phyloP scores from a whole-genome alignment of 2,329 filamentous ascomycete species.

The Penicillium sp. region DNA sequence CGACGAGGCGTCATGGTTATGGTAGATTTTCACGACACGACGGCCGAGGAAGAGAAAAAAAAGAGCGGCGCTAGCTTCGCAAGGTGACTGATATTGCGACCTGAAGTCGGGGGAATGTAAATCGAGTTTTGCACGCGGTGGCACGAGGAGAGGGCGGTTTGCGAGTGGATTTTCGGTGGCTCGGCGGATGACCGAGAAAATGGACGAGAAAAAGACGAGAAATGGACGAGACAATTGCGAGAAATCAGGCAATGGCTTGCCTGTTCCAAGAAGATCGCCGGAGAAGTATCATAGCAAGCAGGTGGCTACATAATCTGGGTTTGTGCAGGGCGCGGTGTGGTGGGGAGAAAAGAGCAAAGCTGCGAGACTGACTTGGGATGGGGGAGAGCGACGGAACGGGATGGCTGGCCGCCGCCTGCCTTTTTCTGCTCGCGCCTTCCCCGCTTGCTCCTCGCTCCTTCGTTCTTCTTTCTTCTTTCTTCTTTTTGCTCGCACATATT shows the following conservation, averaged over 20 bases:
- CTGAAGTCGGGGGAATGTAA: slow-evolving; percentile 7
- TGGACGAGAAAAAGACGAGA: too few species aligned
- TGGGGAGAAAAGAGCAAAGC: slow-evolving; percentile 30
- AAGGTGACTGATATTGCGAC: neutral
- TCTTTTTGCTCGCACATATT: neutral
- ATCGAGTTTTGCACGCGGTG: slow-evolving; percentile 20
- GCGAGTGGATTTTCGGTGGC: slow-evolving; percentile 11
- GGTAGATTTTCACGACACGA: neutral
- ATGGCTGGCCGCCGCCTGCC: slow-evolving; percentile 14
- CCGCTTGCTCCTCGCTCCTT: slow-evolving; percentile 5
- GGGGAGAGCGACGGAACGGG: slow-evolving; percentile 24
- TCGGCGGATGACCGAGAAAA: slow-evolving; percentile 16
- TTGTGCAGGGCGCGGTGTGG: slow-evolving; percentile 24
- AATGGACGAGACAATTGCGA: slow-evolving; percentile 20
- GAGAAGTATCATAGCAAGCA: slow-evolving; percentile 29
- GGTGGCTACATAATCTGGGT: slow-evolving; percentile 39
- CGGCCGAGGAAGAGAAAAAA: neutral
- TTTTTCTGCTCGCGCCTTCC: slow-evolving; percentile 11
- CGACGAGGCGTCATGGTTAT: slow-evolving; percentile 67
- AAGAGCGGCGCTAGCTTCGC: neutral
- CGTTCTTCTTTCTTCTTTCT: neutral
- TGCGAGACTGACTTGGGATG: too few species aligned
- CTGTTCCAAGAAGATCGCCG: slow-evolving; percentile 23
- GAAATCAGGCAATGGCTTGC: slow-evolving; percentile 19
- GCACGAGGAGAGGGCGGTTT: slow-evolving; percentile 21